Evolutionary conservation across 345 rosid genomes (phyloP).

Genomic region (Rhodamnia rubescens): DNA sequence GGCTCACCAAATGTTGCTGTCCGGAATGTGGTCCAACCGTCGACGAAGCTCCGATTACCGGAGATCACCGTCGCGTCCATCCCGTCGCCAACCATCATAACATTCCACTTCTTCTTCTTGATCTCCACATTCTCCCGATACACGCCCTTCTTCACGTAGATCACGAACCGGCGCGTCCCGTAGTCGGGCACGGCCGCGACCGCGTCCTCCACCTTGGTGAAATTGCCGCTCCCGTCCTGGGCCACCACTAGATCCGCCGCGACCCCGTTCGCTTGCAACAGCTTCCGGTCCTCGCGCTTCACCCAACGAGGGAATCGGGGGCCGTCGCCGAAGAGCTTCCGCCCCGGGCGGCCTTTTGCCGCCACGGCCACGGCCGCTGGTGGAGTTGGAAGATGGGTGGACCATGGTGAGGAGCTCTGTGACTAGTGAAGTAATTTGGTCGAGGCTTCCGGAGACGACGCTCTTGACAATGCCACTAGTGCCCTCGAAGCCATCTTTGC

Average conservation of each 20-base stretch:
- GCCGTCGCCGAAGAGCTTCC: background rate
- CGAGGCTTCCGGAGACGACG: slow-evolving; percentile 38
- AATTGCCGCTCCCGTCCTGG: slow-evolving; percentile 67
- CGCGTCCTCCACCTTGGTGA: slow-evolving; percentile 48
- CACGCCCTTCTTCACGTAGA: slow-evolving; percentile 55
- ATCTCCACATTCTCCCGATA: slow-evolving; percentile 72
- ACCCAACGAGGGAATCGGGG: slow-evolving; percentile 53
- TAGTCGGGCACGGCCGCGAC: slow-evolving; percentile 57
- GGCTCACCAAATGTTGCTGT: slow-evolving; percentile 80
- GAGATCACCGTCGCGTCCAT: slow-evolving; percentile 49
- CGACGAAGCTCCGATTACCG: slow-evolving; percentile 41
- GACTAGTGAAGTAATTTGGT: slow-evolving; percentile 34
- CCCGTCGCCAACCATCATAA: slow-evolving; percentile 80
- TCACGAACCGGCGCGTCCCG: slow-evolving; percentile 31
- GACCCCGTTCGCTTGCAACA: slow-evolving; percentile 28
- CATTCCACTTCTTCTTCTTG: slow-evolving; percentile 70
- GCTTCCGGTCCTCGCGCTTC: slow-evolving; percentile 35
- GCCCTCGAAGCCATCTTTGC: slow-evolving; percentile 69
- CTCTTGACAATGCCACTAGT: slow-evolving; percentile 39
- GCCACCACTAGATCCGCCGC: slow-evolving; percentile 50
- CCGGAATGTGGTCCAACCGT: slow-evolving; percentile 89
- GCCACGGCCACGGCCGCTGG: background rate
- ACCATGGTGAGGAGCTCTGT: slow-evolving; percentile 43
- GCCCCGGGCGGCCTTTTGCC: background rate
- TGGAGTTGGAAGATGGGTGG: slow-evolving; percentile 19